phyloP scores from a whole-genome alignment of 441 rosid species.

The Eutrema salsugineum region DNA sequence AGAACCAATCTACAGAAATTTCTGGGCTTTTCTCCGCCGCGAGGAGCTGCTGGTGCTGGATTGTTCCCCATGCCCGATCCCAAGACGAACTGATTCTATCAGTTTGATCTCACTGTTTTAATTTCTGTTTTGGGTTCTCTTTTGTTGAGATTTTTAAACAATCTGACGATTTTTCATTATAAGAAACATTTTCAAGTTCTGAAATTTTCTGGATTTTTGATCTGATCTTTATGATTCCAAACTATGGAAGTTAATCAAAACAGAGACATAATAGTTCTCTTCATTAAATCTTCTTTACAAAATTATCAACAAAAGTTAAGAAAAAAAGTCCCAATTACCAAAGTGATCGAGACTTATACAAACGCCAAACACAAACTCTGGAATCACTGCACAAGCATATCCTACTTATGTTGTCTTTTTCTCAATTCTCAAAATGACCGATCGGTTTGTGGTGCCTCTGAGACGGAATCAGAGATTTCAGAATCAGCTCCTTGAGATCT shows the following conservation, averaged over 20 bases:
- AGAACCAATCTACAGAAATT: slow-evolving; percentile 87
- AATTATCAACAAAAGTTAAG: neutral
- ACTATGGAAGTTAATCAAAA: neutral
- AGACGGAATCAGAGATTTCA: slow-evolving; percentile 36
- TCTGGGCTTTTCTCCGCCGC: slow-evolving; percentile 78
- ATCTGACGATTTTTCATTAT: neutral
- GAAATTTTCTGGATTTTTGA: neutral
- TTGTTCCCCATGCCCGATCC: slow-evolving; percentile 88
- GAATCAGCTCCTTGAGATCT: slow-evolving; percentile 55
- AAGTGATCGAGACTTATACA: neutral
- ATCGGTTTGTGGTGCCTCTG: slow-evolving; percentile 23
- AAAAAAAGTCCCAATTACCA: neutral
- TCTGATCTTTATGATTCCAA: neutral
- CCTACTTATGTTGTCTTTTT: neutral
- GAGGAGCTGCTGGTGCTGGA: slow-evolving; percentile 63
- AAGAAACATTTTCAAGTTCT: neutral
- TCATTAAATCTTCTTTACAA: slow-evolving; percentile 11
- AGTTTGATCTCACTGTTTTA: slow-evolving; percentile 7
- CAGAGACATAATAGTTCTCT: neutral
- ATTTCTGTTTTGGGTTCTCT: neutral
- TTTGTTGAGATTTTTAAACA: neutral
- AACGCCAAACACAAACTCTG: neutral
- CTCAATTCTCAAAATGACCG: slow-evolving; percentile 30
- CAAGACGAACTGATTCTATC: slow-evolving; percentile 53
- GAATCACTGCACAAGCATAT: slow-evolving; percentile 27